Conservation (phyloP, 2,329 filamentous ascomycete genomes). For the Phoma sp. region DNA sequence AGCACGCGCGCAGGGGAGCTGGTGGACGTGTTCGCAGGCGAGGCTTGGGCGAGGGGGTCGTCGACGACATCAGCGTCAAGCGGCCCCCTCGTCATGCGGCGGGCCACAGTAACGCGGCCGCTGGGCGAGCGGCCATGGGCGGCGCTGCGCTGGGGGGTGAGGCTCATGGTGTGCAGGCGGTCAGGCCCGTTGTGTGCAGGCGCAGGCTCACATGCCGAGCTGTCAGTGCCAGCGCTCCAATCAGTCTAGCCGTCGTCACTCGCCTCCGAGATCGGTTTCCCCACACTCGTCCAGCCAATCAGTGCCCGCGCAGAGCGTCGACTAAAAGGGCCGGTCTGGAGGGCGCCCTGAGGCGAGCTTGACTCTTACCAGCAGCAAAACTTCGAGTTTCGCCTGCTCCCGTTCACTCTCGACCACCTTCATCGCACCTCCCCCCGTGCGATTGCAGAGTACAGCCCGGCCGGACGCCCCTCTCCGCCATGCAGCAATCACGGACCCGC, state of each 20-base stretch:
- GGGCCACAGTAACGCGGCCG: slow-evolving; percentile 63
- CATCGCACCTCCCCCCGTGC: background rate
- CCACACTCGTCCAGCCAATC: background rate
- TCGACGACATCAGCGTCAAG: slow-evolving; percentile 61
- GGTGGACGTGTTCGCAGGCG: background rate
- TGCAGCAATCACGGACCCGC: slow-evolving; percentile 48
- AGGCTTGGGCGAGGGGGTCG: slow-evolving; percentile 2
- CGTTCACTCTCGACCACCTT: background rate
- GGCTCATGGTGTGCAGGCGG: slow-evolving; percentile 18
- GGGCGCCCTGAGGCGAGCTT: background rate
- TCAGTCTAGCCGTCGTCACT: too few species aligned
- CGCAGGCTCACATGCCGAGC: background rate
- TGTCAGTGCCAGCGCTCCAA: too few species aligned
- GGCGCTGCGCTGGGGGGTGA: slow-evolving; percentile 19
- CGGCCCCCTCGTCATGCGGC: slow-evolving; percentile 78
- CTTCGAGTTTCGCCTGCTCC: background rate
- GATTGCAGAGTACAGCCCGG: slow-evolving; percentile 3
- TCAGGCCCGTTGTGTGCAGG: background rate
- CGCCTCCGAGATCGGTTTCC: slow-evolving; percentile 1
- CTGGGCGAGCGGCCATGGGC: slow-evolving; percentile 42
- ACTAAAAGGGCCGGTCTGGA: background rate
- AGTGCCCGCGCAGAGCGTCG: background rate
- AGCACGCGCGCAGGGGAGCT: slow-evolving; percentile 3
- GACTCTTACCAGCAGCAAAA: slow-evolving; percentile 12
- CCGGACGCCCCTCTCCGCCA: slow-evolving; percentile 22